Conservation (phyloP, 768 basidiomycete species). For the Termitomyces sp. region DNA sequence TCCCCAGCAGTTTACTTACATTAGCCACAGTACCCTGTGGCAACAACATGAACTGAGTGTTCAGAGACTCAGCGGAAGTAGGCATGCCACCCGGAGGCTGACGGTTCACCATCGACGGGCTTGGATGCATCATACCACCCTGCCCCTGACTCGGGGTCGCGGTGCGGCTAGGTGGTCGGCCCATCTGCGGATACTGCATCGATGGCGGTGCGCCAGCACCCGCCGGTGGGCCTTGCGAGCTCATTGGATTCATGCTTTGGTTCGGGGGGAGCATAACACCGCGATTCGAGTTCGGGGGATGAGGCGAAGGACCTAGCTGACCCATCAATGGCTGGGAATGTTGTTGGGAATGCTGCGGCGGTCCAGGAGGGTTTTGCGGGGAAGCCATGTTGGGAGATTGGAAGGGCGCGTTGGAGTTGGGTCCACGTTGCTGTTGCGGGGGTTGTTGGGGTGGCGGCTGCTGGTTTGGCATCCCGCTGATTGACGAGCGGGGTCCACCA, state of each 20-base stretch:
- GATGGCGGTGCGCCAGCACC: slow-evolving; percentile 30
- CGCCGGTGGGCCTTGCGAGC: slow-evolving; percentile 21
- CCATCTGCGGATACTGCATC: slow-evolving; percentile 35
- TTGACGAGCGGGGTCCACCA: slow-evolving; percentile 12
- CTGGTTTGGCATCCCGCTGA: slow-evolving; percentile 18
- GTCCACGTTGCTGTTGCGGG: slow-evolving; percentile 32
- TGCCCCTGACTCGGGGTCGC: slow-evolving; percentile 22
- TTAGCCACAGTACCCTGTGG: slow-evolving; percentile 25
- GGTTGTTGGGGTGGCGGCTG: slow-evolving; percentile 14
- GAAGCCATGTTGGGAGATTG: slow-evolving; percentile 65
- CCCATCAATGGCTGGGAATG: slow-evolving; percentile 37
- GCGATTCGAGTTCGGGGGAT: slow-evolving; percentile 37
- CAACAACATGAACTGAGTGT: slow-evolving; percentile 37
- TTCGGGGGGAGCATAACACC: slow-evolving; percentile 47
- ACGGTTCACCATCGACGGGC: slow-evolving; percentile 51
- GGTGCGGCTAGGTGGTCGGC: slow-evolving; percentile 58
- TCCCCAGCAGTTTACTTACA: slow-evolving; percentile 12
- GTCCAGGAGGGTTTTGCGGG: slow-evolving; percentile 40
- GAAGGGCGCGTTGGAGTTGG: slow-evolving; percentile 52
- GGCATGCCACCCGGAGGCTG: slow-evolving; percentile 25
- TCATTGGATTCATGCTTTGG: slow-evolving; percentile 33
- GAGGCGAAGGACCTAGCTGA: slow-evolving; percentile 48
- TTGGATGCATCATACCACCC: slow-evolving; percentile 43
- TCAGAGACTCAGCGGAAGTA: slow-evolving; percentile 20
- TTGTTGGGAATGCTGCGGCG: slow-evolving; percentile 19